Conservation (phyloP, 2,329 filamentous ascomycete genomes). For the Colletotrichum sp. region DNA sequence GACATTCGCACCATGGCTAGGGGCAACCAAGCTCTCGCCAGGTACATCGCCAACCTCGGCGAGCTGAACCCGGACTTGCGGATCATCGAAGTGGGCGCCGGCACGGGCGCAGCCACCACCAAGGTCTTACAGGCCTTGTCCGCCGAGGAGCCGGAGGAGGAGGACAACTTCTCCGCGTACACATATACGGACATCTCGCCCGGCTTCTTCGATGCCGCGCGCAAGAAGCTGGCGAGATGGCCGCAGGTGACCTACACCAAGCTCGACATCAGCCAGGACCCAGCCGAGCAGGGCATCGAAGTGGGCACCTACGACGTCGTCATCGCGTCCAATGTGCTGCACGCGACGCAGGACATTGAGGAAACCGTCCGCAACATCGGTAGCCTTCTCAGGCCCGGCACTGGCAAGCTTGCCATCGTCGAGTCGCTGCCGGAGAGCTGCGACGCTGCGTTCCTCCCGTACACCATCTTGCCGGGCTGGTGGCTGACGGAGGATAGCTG, state of each 20-base stretch:
- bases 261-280: conserved; percentile 35
- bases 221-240: conserved; percentile 23
- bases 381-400: conserved; percentile 28
- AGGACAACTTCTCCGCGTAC: conserved; percentile 30
- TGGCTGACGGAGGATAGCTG: conserved; percentile 29
- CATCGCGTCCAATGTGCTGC: conserved; percentile 34
- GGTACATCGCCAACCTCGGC: not conserved
- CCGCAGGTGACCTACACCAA: conserved; percentile 25
- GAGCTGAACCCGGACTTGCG: conserved; percentile 27
- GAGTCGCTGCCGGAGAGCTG: not conserved
- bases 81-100: conserved; percentile 41
- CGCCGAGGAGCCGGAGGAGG: not conserved
- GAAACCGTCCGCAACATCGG: conserved; percentile 22
- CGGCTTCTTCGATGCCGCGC: conserved; percentile 38
- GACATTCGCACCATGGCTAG: not conserved
- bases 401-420: conserved; percentile 28
- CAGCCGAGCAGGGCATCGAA: conserved; percentile 36
- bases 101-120: conserved; percentile 43
- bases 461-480: conserved; percentile 37
- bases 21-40: not conserved
- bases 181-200: conserved; percentile 50
- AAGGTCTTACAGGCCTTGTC: conserved; percentile 37
- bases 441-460: not conserved
- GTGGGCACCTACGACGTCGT: conserved; percentile 37
- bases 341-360: conserved; percentile 31